Percentiles rank a stretch among this genome's conserved stretches.
Conservation (phyloP, 441 rosid genomes). For the Pelargonium cotyledonis region DNA sequence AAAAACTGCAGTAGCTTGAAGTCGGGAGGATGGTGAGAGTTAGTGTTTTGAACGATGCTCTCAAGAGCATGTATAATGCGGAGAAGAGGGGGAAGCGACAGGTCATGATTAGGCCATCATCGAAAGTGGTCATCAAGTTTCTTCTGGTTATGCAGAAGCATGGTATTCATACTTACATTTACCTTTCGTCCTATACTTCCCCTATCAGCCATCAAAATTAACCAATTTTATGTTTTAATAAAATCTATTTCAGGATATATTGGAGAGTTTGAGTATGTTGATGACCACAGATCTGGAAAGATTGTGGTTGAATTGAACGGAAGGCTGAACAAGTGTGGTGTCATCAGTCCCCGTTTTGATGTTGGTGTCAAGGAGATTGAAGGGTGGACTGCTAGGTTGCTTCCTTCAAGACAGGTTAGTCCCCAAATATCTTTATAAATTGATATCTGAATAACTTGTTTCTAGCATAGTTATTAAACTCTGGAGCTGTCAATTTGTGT, state of each 20-base stretch:
- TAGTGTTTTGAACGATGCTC: conserved; percentile 58
- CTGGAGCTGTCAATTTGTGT: no score
- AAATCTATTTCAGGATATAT: conserved; percentile 43
- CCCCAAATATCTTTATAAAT: neutral
- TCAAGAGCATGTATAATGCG: conserved; percentile 60
- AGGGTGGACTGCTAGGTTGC: conserved; percentile 59
- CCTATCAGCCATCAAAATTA: neutral
- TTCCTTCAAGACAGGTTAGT: conserved; percentile 55
- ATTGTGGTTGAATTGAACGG: conserved; percentile 60
- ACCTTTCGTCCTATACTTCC: neutral
- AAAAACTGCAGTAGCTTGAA: conserved; percentile 4
- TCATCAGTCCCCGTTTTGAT: conserved; percentile 60
- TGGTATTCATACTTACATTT: conserved; percentile 23
- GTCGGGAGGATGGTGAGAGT: conserved; percentile 43
- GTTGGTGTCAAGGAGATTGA: conserved; percentile 61
- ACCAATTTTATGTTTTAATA: neutral
- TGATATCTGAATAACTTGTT: neutral
- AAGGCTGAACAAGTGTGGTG: conserved; percentile 56
- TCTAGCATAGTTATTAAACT: neutral
- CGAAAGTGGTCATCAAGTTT: conserved; percentile 57
- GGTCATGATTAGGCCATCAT: conserved; percentile 64
- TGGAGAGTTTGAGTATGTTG: conserved; percentile 62
- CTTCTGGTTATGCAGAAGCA: conserved; percentile 65
- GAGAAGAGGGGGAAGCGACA: conserved; percentile 65
- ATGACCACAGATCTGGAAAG: conserved; percentile 58